phyloP scores from a whole-genome alignment of 495 filamentous ascomycete genomes.

The Eremomyces bilateralis region DNA sequence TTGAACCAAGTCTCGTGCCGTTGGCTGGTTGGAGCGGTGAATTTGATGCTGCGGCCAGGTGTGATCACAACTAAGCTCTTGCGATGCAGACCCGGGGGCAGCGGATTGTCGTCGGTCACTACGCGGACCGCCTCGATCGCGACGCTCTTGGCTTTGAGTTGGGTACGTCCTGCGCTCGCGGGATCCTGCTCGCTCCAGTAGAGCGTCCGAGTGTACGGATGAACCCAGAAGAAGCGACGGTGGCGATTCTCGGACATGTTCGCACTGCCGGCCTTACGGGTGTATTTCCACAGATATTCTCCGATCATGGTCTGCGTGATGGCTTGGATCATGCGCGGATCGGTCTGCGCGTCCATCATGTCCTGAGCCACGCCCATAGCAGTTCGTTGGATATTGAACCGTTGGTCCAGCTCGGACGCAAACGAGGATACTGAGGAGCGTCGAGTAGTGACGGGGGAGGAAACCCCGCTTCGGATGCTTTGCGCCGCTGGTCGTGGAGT shows the following conservation, averaged over 20 bases:
- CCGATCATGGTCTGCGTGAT: slow-evolving; percentile 99
- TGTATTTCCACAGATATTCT: slow-evolving; percentile 98
- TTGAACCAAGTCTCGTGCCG: slow-evolving; percentile 98
- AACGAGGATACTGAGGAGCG: slow-evolving; percentile 89
- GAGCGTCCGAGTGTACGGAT: slow-evolving; percentile 87
- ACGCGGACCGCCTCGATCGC: slow-evolving; percentile 83
- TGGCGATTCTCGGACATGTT: slow-evolving; percentile 77
- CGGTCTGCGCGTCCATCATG: slow-evolving; percentile 25
- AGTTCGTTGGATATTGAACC: slow-evolving; percentile 55
- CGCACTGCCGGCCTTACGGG: slow-evolving; percentile 66
- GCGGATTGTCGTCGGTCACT: slow-evolving; percentile 88
- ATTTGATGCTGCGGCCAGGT: slow-evolving; percentile 68
- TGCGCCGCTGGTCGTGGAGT: slow-evolving; percentile 31
- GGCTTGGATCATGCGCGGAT: slow-evolving; percentile 96
- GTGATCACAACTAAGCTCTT: slow-evolving; percentile 83
- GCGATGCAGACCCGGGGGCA: slow-evolving; percentile 80
- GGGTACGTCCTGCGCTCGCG: slow-evolving; percentile 45
- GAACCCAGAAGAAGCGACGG: slow-evolving; percentile 94
- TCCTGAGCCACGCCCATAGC: slow-evolving; percentile 1
- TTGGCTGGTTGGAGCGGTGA: slow-evolving; percentile 83
- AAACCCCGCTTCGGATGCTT: slow-evolving; percentile 31
- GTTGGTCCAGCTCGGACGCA: slow-evolving; percentile 72
- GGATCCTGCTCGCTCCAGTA: slow-evolving; percentile 96
- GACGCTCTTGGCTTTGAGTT: slow-evolving; percentile 83
- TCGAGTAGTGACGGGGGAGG: slow-evolving; percentile 25